Base-by-base conservation (phyloP, 805 yeast genomes). In the Wickerhamiella occidentalis region DNA sequence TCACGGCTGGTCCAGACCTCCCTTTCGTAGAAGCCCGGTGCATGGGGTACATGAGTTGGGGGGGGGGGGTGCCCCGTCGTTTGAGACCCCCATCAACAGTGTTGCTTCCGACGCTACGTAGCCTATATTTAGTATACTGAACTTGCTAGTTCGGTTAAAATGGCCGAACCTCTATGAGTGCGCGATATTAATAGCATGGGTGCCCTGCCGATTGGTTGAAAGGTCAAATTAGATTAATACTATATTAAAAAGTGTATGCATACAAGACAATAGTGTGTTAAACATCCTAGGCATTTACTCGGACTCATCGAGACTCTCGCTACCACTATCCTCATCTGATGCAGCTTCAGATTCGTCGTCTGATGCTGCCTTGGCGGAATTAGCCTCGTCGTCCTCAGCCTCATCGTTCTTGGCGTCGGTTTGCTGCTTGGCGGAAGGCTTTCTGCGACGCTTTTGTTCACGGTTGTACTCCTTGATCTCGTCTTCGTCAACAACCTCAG, bases 401-500 rank as follows among this genome's bases (percentile, higher is more conserved):
- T 35, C 40, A 26, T 30, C 41, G 19, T 12, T 17, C n/a, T 21
- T 12, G 15, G 33, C 30, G n/a, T 21, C n/a, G n/a, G n/a, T 18
- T 23, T 11, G 9, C 30, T 35, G 22, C 17, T 36, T 37, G 37
- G 29, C 37, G 3, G 15, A 8, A 21, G 38, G 28, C 40, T 23
- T 35, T 26, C 43, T 36, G 29, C 42, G 41, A 17, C 37, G 23
- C 50, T 53, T 54, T 61, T 77, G 75, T 56, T 76, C 74, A 43
- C 80, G 79, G 63, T 84, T 72, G 52, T 82, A 69, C 58, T 75
- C 72, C 40, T 74, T 69, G 51, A 80, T 67, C 51, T 78, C 88
- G 19, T 77, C 80, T 54, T 84, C 87, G 57, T 80, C 82, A 50
- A 82, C 82, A 56, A 87, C 84, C 70, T 88, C 95, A 61, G 85